phyloP scores from a whole-genome alignment of 208 protist species.

The Trichomonas gallinae region DNA sequence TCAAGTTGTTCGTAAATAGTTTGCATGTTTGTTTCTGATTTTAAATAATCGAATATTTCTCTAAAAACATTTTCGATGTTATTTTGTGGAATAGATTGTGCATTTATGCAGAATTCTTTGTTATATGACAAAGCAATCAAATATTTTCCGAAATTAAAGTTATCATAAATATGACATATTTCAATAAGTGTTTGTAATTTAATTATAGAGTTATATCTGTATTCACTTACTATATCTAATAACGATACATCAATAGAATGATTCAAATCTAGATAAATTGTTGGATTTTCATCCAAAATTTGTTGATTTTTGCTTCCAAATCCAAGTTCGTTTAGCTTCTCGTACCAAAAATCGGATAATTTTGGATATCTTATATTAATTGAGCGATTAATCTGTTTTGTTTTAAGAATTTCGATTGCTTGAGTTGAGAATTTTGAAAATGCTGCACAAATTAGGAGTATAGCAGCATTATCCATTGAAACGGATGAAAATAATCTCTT shows the following conservation, averaged over 20 bases:
- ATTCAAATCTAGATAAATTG: background rate
- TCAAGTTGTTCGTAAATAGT: background rate
- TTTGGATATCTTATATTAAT: background rate
- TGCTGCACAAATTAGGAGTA: background rate
- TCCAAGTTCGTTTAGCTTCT: background rate
- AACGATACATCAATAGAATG: background rate
- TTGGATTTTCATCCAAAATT: background rate
- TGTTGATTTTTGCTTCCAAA: background rate
- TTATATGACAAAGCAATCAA: background rate
- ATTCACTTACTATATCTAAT: background rate
- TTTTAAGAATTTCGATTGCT: background rate
- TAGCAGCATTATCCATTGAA: background rate
- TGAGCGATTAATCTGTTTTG: background rate
- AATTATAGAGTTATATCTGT: background rate
- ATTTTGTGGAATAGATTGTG: background rate
- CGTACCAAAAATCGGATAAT: background rate
- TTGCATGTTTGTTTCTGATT: background rate
- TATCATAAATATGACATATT: background rate
- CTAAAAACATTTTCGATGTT: background rate
- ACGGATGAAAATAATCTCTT: background rate
- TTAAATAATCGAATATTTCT: background rate
- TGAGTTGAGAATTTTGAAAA: background rate
- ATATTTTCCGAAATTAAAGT: background rate
- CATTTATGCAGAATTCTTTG: background rate
- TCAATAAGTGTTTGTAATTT: background rate